phyloP scores from a whole-genome alignment of 345 rosid species.

The Brassica juncea region DNA sequence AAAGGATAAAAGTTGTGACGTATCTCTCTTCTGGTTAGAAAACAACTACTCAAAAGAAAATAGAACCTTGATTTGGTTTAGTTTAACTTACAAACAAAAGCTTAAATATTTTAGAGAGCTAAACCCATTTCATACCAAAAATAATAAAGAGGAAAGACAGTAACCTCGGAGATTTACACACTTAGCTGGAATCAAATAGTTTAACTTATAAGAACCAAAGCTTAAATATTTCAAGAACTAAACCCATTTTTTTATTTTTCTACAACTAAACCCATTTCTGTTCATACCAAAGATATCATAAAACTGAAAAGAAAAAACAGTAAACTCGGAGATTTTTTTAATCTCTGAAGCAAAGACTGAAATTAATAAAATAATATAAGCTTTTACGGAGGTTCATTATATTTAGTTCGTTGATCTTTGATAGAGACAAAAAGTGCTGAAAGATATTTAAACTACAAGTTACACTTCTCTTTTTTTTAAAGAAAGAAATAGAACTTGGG shows the following conservation, averaged over 20 bases:
- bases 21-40: slow-evolving; percentile 26
- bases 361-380: neutral
- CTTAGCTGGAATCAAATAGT: no score
- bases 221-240: no score
- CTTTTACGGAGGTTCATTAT: neutral
- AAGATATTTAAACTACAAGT: slow-evolving; percentile 33
- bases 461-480: neutral
- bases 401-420: slow-evolving; percentile 30
- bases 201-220: no score
- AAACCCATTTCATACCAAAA: neutral
- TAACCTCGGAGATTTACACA: neutral
- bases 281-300: neutral
- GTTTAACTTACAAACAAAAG: slow-evolving; percentile 17
- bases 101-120: neutral
- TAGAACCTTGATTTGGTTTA: slow-evolving; percentile 17
- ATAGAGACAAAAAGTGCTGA: slow-evolving; percentile 34
- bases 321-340: neutral
- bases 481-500: slow-evolving; percentile 25
- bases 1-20: slow-evolving; percentile 30
- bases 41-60: slow-evolving; percentile 33
- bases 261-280: neutral
- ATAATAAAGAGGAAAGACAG: neutral
- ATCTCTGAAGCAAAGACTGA: neutral
- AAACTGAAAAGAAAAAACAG: no score
- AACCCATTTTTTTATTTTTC: no score